Percentiles rank a stretch among this genome's conserved stretches.
phyloP scores from a whole-genome alignment of 345 rosid genomes.

The Noccaea caerulescens region DNA sequence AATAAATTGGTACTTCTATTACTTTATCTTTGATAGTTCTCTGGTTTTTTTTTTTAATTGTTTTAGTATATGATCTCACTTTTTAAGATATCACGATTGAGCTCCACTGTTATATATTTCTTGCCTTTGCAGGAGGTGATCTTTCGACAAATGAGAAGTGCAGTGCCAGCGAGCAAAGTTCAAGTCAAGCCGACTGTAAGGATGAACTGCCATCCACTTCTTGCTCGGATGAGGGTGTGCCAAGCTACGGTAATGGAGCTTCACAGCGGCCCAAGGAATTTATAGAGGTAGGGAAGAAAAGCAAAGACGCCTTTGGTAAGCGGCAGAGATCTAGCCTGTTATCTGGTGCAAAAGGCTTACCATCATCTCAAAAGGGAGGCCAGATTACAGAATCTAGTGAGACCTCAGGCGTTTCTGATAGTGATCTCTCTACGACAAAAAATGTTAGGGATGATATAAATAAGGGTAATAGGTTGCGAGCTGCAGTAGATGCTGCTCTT shows the following conservation, averaged over 20 bases:
- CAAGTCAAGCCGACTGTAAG: slow-evolving; percentile 53
- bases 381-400: slow-evolving; percentile 58
- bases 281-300: slow-evolving; percentile 63
- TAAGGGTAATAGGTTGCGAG: slow-evolving; percentile 67
- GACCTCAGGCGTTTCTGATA: slow-evolving; percentile 50
- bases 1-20: slow-evolving; percentile 8
- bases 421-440: slow-evolving; percentile 57
- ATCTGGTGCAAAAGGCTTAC: slow-evolving; percentile 51
- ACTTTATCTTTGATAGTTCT: slow-evolving; percentile 7
- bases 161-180: slow-evolving; percentile 55
- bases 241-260: slow-evolving; percentile 51
- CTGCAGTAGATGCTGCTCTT: slow-evolving; percentile 81
- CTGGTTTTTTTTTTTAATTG: slow-evolving; percentile 6
- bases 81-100: slow-evolving; percentile 13
- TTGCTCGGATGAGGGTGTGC: slow-evolving; percentile 54
- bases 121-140: slow-evolving; percentile 51
- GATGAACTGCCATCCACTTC: slow-evolving; percentile 69
- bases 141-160: slow-evolving; percentile 48
- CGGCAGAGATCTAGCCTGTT: slow-evolving; percentile 52
- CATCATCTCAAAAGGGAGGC: slow-evolving; percentile 55
- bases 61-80: slow-evolving; percentile 7
- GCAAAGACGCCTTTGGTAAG: slow-evolving; percentile 52
- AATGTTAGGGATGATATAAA: slow-evolving; percentile 52
- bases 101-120: background rate
- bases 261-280: slow-evolving; percentile 57